These are phyloP conservation scores for Plasmodium inui DNA, from an alignment of 169 alveolate genomes.

Conservation along the genomic window DNA sequence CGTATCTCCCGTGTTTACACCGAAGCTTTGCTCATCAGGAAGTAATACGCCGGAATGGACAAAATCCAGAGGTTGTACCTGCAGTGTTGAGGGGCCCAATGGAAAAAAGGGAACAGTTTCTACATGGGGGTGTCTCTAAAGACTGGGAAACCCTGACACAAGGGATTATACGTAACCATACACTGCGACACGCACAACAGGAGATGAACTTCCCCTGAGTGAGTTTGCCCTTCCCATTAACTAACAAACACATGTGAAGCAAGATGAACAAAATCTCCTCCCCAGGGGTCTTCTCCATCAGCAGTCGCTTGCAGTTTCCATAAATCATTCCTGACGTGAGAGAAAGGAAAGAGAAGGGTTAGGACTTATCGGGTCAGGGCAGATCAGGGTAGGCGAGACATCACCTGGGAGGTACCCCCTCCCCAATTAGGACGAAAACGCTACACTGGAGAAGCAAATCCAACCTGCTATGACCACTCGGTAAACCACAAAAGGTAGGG, in stretches of 20 bases:
- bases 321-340: constrained; percentile 15
- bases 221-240: background rate
- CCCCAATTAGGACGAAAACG: too few relatives aligned
- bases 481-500: constrained; percentile 35
- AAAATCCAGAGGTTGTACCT: background rate
- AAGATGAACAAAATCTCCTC: constrained; percentile 4
- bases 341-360: background rate
- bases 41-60: background rate
- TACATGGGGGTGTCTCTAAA: background rate
- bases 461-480: constrained; percentile 38
- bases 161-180: too few relatives aligned
- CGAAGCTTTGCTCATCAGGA: background rate
- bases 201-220: background rate
- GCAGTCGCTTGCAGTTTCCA: constrained; percentile 28
- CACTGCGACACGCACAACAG: background rate
- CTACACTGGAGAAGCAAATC: background rate
- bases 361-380: background rate
- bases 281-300: constrained; percentile 32
- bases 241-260: constrained; percentile 38
- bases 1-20: background rate
- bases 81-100: background rate
- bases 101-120: background rate
- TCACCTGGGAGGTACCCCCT: background rate
- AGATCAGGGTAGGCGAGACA: background rate
- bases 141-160: background rate